A percentile compares a stretch with the other conserved stretches of the same genome.
These are phyloP conservation scores for Symmetrospora coprosmae DNA, from an alignment of 768 basidiomycete genomes.

Conservation along the genomic window DNA sequence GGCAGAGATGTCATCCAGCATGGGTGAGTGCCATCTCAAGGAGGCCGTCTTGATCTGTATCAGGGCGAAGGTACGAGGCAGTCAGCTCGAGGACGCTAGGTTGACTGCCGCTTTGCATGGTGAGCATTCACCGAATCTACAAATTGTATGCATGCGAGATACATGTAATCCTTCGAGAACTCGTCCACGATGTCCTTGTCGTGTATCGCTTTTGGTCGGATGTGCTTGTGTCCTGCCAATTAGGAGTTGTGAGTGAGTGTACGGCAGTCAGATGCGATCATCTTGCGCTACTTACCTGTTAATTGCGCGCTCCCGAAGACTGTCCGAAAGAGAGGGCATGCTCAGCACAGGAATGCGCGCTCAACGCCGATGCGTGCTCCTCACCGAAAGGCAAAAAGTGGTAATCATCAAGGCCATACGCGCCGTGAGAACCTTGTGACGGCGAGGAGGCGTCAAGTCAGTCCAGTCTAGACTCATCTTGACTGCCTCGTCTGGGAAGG, in stretches of 20 bases:
- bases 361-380: slow-evolving; percentile 26
- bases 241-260: background rate
- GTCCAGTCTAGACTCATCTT: background rate
- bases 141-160: slow-evolving; percentile 86
- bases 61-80: background rate
- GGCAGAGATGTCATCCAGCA: slow-evolving; percentile 76
- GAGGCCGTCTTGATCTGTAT: slow-evolving; percentile 82
- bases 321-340: background rate
- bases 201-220: slow-evolving; percentile 82
- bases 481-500: background rate
- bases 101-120: background rate
- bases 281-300: slow-evolving; percentile 37
- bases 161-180: slow-evolving; percentile 84
- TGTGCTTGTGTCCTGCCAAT: slow-evolving; percentile 62
- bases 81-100: background rate
- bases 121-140: slow-evolving; percentile 52
- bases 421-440: slow-evolving; percentile 75
- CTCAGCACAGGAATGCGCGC: background rate
- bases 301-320: slow-evolving; percentile 72
- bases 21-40: slow-evolving; percentile 92
- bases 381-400: slow-evolving; percentile 65
- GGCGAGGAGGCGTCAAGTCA: too few relatives aligned
- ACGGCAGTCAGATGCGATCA: background rate
- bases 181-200: slow-evolving; percentile 81
- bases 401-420: slow-evolving; percentile 79